Evolutionary conservation across 2,329 filamentous ascomycete species (phyloP).

Genomic region (Pseudogymnoascus sp.): DNA sequence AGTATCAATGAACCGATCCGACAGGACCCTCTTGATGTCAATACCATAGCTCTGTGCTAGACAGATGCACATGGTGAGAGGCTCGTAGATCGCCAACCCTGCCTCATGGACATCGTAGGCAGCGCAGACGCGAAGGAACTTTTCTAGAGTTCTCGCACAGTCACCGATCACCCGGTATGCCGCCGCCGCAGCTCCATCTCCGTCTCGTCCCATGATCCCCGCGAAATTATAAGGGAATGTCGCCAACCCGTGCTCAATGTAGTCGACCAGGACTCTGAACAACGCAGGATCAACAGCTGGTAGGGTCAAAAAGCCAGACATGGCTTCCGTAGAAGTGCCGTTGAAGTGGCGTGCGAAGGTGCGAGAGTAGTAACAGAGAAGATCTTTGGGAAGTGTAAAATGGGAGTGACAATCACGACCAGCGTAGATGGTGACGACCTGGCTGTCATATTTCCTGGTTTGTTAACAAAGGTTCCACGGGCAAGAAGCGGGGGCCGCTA

Average conservation of each 20-base stretch:
- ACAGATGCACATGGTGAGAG: neutral
- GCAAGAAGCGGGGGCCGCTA: neutral
- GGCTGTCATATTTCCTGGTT: neutral
- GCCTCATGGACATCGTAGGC: neutral
- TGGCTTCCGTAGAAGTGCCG: neutral
- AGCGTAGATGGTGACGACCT: slow-evolving; percentile 5
- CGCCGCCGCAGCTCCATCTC: neutral
- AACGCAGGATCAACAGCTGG: neutral
- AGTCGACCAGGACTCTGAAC: neutral
- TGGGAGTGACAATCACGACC: neutral
- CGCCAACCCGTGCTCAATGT: neutral
- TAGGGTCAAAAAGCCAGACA: neutral
- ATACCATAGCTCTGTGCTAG: neutral
- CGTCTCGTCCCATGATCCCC: neutral
- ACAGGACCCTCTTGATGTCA: neutral
- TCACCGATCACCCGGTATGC: neutral
- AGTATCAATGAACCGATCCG: neutral
- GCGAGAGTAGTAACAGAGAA: neutral
- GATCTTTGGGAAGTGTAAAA: neutral
- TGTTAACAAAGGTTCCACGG: neutral
- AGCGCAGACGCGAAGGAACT: neutral
- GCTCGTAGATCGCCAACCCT: neutral
- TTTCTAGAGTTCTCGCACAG: neutral
- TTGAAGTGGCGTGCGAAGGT: neutral
- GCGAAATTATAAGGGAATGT: neutral